Evolutionary conservation across 2,329 filamentous ascomycete genomes (phyloP).

Genomic region (Scedosporium dehoogii): DNA sequence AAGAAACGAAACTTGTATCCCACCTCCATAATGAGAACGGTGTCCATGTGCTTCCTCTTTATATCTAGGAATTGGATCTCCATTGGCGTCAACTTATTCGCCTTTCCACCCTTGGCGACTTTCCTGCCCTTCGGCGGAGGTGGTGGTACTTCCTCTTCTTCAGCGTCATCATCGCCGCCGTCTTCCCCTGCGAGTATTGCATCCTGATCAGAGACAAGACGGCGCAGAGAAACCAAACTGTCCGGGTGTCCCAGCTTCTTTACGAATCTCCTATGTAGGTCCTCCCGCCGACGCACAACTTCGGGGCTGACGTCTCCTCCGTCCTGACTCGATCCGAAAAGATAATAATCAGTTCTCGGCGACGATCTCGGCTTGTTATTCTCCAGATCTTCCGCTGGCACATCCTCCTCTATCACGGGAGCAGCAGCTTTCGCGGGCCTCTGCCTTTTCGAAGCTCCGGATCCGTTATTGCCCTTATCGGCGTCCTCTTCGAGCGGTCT

Average conservation of each 20-base stretch:
- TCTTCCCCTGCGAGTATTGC: conserved; percentile 22
- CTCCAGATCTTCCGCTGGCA: not conserved
- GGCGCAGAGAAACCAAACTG: conserved; percentile 59
- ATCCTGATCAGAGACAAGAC: conserved; percentile 21
- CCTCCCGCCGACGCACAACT: conserved; percentile 50
- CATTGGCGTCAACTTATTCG: conserved; percentile 82
- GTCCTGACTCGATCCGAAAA: conserved; percentile 32
- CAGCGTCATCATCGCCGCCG: conserved; percentile 46
- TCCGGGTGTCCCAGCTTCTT: conserved; percentile 83
- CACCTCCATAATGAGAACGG: conserved; percentile 83
- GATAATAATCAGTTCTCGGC: conserved; percentile 40
- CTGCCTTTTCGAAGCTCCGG: conserved; percentile 30
- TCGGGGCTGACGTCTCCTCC: conserved; percentile 23
- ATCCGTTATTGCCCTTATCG: conserved; percentile 31
- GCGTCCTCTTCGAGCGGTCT: conserved; percentile 39
- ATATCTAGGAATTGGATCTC: conserved; percentile 90
- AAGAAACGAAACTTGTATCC: conserved; percentile 98
- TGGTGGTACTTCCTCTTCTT: conserved; percentile 39
- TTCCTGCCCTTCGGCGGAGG: conserved; percentile 46
- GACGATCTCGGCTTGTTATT: conserved; percentile 12
- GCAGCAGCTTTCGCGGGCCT: conserved; percentile 24
- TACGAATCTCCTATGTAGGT: conserved; percentile 75
- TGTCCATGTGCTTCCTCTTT: conserved; percentile 84
- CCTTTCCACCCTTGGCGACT: conserved; percentile 49
- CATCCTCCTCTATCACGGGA: conserved; percentile 20